Percentiles rank a stretch among this genome's conserved stretches.
Evolutionary conservation across 2,329 filamentous ascomycete genomes (phyloP).

Genomic region (Neonectria hederae): DNA sequence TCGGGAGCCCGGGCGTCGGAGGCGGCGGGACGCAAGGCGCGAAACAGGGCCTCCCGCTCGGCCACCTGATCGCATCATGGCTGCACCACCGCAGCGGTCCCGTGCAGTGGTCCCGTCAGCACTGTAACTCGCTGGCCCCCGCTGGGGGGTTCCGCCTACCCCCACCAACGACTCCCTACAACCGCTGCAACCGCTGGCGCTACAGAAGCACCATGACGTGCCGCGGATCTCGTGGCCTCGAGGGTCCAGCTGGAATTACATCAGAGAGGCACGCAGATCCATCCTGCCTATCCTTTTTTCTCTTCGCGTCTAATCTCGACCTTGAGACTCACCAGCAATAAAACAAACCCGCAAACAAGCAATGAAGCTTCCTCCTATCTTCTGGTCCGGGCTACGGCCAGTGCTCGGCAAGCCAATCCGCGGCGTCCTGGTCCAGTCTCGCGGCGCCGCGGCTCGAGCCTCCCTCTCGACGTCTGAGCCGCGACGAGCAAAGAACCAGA

Average conservation of each 20-base stretch:
- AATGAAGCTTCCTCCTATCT: conserved; percentile 8
- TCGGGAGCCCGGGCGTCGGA: not conserved
- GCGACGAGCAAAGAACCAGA: conserved; percentile 46
- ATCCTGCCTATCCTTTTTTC: not conserved
- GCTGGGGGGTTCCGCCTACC: not conserved
- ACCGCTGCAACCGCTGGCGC: conserved; percentile 15
- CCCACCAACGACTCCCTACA: not conserved
- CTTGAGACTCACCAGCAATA: not conserved
- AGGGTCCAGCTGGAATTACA: not conserved
- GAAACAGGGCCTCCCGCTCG: not conserved
- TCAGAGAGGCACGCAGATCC: not conserved
- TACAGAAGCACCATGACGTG: conserved; percentile 17
- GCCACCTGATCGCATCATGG: not conserved
- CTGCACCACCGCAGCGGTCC: not conserved
- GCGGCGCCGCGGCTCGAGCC: conserved; percentile 18
- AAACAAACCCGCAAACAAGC: not conserved
- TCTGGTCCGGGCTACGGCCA: conserved; percentile 8
- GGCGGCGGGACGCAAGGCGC: not conserved
- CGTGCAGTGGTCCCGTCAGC: not conserved
- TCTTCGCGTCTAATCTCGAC: not conserved
- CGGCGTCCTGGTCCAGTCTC: not conserved
- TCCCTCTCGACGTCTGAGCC: conserved; percentile 39
- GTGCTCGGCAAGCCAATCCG: conserved; percentile 8
- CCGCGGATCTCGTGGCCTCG: conserved; percentile 2
- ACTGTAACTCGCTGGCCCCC: not conserved